Base-by-base conservation (phyloP, 768 basidiomycete genomes). In the Termitomyces heimii region DNA sequence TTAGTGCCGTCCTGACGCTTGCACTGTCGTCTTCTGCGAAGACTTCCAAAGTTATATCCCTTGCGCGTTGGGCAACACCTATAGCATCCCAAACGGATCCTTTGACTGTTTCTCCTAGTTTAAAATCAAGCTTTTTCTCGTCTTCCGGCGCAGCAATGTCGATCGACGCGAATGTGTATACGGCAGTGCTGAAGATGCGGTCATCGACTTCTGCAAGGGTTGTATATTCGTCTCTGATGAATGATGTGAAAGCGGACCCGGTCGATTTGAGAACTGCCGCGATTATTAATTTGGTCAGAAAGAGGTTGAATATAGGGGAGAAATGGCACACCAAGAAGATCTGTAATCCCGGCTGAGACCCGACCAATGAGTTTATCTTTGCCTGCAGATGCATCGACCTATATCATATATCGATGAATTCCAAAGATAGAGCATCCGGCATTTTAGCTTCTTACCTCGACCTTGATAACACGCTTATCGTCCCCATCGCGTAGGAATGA, bases 401-500 rank as follows among this genome's bases (percentile, higher is more conserved):
- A 63, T 6, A 34, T n/a, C 10, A 40, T 1, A 1, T 32, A 18
- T 39, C 13, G 44, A 47, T 18, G 43, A 35, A 8, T 26, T 7
- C 1, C 4, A 29, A n/a, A 24, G 3, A 28, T 53, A 20, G 8
- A 39, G 3, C 20, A 6, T 18, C 26, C 5, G 35, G 14, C 5
- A 8, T 40, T n/a, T 20, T 31, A 28, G 31, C 3, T 10, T 18
- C 35, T 18, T 20, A 86, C 82, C 70, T 82, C 79, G 14, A 79
- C 83, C 20, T 82, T 81, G 6, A 85, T 79, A 32, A 86, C 67
- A 4, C 84, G 78, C 76, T 90, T 96, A 68, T 98, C 95, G 3
- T 94, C 92, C 1, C 95, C 96, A 63, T 98, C 92, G 24, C 95
- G 78, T 56, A 81, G 76, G 71, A 96, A 98, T 16, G 92, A 82